Conservation (phyloP, 495 filamentous ascomycete genomes). For the Bacidia gigantensis region DNA sequence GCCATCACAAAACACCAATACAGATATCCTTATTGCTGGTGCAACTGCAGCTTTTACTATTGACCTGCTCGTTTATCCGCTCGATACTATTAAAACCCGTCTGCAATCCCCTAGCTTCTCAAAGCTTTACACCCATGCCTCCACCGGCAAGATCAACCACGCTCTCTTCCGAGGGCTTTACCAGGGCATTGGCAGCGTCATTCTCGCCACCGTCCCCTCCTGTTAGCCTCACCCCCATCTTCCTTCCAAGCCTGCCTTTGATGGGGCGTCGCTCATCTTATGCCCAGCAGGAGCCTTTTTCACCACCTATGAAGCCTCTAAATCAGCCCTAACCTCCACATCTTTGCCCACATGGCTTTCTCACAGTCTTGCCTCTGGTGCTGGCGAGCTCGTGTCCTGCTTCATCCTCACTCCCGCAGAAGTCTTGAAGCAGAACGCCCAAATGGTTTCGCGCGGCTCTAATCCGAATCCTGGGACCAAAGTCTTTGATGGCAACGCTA, state of each 20-base stretch:
- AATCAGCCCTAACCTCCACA: slow-evolving; percentile 37
- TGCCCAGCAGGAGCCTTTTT: slow-evolving; percentile 71
- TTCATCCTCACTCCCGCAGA: slow-evolving; percentile 78
- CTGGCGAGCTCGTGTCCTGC: slow-evolving; percentile 70
- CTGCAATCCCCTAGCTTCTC: slow-evolving; percentile 64
- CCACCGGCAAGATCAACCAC: slow-evolving; percentile 38
- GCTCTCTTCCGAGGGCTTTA: slow-evolving; percentile 63
- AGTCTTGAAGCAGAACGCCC: slow-evolving; percentile 87
- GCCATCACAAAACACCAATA: slow-evolving; percentile 30
- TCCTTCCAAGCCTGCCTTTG: not conserved
- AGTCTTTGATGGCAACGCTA: slow-evolving; percentile 26
- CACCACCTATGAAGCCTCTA: slow-evolving; percentile 69
- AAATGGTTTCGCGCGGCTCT: slow-evolving; percentile 36
- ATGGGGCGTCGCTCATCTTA: slow-evolving; percentile 3
- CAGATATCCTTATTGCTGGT: slow-evolving; percentile 50
- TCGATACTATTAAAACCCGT: slow-evolving; percentile 78
- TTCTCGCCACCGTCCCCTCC: slow-evolving; percentile 76
- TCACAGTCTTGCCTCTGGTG: slow-evolving; percentile 56
- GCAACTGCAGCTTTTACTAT: slow-evolving; percentile 67
- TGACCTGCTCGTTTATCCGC: slow-evolving; percentile 66
- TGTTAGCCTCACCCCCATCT: slow-evolving; percentile 33
- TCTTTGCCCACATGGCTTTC: slow-evolving; percentile 48
- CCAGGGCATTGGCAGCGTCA: slow-evolving; percentile 77
- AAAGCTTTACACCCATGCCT: slow-evolving; percentile 41
- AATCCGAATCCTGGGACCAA: slow-evolving; percentile 4